Evolutionary conservation across 441 rosid genomes (phyloP), one percentile per base, ranked within the genome.

Genomic region (Eruca vesicaria): DNA sequence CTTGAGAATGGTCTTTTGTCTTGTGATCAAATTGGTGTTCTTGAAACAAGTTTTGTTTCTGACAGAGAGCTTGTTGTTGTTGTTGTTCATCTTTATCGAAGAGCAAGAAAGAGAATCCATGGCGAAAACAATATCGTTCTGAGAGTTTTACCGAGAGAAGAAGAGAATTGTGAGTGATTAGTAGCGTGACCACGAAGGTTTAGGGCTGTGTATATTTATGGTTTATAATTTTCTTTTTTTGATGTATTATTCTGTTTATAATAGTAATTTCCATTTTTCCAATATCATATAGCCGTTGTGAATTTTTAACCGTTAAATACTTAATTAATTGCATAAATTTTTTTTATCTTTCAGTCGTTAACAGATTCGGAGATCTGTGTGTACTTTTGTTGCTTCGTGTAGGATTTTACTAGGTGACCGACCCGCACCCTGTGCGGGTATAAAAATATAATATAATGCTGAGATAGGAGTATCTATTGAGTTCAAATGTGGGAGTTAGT

Each of bases 1-100:
- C 16, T 63, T 76, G 32, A 76, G 57, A 23, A 75, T 38, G 9
- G 64, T 68, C 8, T n/a, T 6, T 2, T 33, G 10, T 62, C 66
- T 35, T 5, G 16, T 1, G 5, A 7, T 1, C 20, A 15, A 8
- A 10, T 6, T 15, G 19, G 1, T 45, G 38, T 45, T 45, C 53
- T 74, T 74, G 61, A 74, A 74, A 7, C 52, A 12, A 3, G 12
- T 58, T 48, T 15, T 20, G 0, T 59, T 15, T 11, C 20, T 45
- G 9, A 21, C n/a, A 15, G 29, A 66, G 8, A 74, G 2, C 41
- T 66, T 57, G 0, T 7, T 6, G 2, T 66, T 57, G 0, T 7
- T 6, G 2, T 62, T 35, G 1, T 6, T 18, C 15, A 7, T 32
- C 65, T 43, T 43, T 41, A 4, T 48, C 20, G 53, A 6, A 48